Evolutionary conservation across 345 rosid genomes (phyloP).

Genomic region (Euphorbia peplus): DNA sequence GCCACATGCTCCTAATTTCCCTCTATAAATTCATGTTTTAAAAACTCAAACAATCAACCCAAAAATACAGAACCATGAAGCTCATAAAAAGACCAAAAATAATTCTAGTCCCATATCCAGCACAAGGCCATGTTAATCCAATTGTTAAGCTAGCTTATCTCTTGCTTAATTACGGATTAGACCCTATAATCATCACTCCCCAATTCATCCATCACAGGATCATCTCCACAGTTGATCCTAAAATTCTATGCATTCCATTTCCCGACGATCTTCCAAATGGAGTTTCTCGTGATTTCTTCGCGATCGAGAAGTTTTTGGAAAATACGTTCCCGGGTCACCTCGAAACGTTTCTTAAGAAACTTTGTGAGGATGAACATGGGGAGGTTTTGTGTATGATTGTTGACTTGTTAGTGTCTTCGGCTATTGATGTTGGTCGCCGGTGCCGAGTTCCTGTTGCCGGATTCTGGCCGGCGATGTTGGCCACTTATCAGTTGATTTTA

Average conservation of each 20-base stretch:
- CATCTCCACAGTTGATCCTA: constrained; percentile 16
- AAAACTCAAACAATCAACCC: too few relatives aligned
- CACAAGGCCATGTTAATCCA: constrained; percentile 80
- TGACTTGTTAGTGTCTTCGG: constrained; percentile 71
- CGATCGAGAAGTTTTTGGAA: constrained; percentile 63
- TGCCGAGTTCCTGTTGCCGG: constrained; percentile 59
- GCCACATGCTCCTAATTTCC: not conserved
- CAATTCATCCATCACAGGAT: constrained; percentile 54
- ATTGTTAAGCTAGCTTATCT: constrained; percentile 58
- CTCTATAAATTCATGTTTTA: too few relatives aligned
- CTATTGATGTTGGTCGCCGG: constrained; percentile 49
- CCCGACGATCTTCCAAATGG: constrained; percentile 40
- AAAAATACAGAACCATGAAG: constrained; percentile 3
- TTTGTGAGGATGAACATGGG: constrained; percentile 23
- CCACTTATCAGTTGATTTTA: constrained; percentile 51
- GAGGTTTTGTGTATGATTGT: constrained; percentile 52
- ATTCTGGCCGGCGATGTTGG: constrained; percentile 72
- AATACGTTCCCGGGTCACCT: constrained; percentile 52
- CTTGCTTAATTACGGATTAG: constrained; percentile 41
- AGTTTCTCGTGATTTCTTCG: constrained; percentile 50
- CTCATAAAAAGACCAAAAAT: constrained; percentile 31
- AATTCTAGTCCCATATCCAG: constrained; percentile 72
- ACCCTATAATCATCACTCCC: constrained; percentile 48
- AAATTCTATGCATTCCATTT: constrained; percentile 36
- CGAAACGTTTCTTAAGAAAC: constrained; percentile 35